These are phyloP conservation scores for Eimeria acervulina DNA, from an alignment of 169 alveolate species.

Conservation along the genomic window DNA sequence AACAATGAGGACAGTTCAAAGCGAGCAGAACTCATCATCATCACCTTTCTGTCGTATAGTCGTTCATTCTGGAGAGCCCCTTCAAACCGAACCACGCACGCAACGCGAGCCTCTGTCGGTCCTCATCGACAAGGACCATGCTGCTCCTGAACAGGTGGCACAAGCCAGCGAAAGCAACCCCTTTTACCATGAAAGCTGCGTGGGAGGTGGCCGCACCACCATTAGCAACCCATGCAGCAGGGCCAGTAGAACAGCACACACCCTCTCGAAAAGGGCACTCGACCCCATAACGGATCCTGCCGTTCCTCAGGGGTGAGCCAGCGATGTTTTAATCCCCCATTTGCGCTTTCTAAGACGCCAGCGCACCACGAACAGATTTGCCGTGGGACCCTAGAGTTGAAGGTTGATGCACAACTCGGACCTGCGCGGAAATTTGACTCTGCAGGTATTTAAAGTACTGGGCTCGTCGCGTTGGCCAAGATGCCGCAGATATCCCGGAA, in stretches of 20 bases:
- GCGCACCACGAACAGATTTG: no score
- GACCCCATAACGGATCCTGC: slow-evolving; percentile 13
- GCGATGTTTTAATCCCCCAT: neutral
- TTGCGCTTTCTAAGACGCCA: neutral
- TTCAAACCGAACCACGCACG: neutral
- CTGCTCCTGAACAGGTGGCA: neutral
- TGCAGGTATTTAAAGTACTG: slow-evolving; percentile 73
- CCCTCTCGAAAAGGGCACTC: neutral
- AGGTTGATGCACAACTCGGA: neutral
- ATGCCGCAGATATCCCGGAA: slow-evolving; percentile 72
- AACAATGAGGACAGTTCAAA: neutral
- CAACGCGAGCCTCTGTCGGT: neutral
- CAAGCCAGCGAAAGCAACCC: neutral
- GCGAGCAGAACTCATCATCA: neutral
- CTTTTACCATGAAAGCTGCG: neutral
- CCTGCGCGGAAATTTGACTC: neutral
- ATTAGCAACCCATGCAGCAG: slow-evolving; percentile 31
- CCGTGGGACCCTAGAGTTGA: no score
- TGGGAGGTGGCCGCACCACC: slow-evolving; percentile 12
- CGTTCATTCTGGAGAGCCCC: slow-evolving; percentile 11
- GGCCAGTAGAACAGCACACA: neutral
- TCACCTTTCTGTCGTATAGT: slow-evolving; percentile 59
- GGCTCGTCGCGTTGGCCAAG: slow-evolving; percentile 72
- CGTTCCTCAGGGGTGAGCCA: slow-evolving; percentile 44
- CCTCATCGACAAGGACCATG: neutral